Conservation (phyloP, 1,139 yeast genomes). For the Sporopachydermia cereana region DNA sequence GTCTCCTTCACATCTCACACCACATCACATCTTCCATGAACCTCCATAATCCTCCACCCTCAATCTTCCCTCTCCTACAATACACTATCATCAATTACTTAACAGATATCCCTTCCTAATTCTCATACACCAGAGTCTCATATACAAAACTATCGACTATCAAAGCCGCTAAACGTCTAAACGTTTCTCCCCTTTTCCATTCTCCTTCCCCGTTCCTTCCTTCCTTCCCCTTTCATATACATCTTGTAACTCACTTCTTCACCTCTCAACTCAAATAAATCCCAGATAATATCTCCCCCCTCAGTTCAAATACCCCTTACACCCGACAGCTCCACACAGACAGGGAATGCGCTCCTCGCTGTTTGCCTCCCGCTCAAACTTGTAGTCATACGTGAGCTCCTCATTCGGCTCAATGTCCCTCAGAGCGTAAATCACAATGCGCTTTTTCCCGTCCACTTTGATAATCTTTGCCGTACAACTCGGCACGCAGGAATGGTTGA, state of each 20-base stretch:
- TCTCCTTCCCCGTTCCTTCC: slow-evolving; percentile 5
- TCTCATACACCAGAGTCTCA: too few relatives aligned
- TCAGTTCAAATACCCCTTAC: slow-evolving; percentile 68
- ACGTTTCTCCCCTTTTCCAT: slow-evolving; percentile 7
- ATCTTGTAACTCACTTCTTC: slow-evolving; percentile 6
- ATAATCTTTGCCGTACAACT: slow-evolving; percentile 81
- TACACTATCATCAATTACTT: too few relatives aligned
- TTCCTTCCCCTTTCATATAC: not conserved
- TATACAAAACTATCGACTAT: too few relatives aligned
- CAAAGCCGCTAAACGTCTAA: too few relatives aligned
- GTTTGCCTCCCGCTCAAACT: slow-evolving; percentile 70
- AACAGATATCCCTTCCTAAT: too few relatives aligned
- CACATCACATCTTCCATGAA: too few relatives aligned
- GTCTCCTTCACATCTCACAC: too few relatives aligned
- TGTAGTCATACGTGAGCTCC: slow-evolving; percentile 72
- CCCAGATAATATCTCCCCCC: too few relatives aligned
- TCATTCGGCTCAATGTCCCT: slow-evolving; percentile 70
- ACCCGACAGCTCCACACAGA: slow-evolving; percentile 73
- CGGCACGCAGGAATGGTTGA: slow-evolving; percentile 77
- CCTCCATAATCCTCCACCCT: too few relatives aligned
- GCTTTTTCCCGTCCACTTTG: slow-evolving; percentile 68
- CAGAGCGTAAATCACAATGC: slow-evolving; percentile 75
- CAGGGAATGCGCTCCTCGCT: slow-evolving; percentile 71
- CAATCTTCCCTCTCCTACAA: too few relatives aligned
- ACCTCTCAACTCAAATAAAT: not conserved